Conservation (phyloP, 1,139 yeast genomes). For the Scheffersomyces illinoinensis region DNA sequence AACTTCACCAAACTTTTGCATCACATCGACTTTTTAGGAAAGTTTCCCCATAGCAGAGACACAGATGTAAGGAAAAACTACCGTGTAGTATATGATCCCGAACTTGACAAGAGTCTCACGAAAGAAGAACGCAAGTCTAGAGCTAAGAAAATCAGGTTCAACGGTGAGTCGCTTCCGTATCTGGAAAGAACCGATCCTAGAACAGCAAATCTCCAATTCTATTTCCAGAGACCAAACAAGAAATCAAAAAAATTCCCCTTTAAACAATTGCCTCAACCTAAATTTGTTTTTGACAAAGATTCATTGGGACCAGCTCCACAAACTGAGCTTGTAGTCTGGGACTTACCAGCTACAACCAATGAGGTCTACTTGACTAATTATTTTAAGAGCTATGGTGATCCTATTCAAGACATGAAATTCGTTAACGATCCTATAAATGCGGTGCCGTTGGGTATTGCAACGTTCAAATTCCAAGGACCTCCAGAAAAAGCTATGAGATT, state of each 20-base stretch:
- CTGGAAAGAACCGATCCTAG: conserved; percentile 36
- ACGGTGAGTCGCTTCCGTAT: conserved; percentile 28
- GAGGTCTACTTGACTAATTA: conserved; percentile 52
- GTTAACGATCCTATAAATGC: conserved; percentile 76
- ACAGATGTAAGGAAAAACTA: conserved; percentile 33
- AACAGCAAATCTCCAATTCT: conserved; percentile 25
- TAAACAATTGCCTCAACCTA: conserved; percentile 53
- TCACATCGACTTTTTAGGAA: conserved; percentile 25
- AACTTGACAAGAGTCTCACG: conserved; percentile 25
- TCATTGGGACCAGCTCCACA: conserved; percentile 80
- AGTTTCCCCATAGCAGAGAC: conserved; percentile 12
- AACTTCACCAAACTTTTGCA: conserved; percentile 32
- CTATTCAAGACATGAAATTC: conserved; percentile 53
- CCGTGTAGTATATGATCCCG: conserved; percentile 62
- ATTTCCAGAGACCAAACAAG: conserved; percentile 44
- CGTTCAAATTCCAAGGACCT: conserved; percentile 63
- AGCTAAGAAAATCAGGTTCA: conserved; percentile 37
- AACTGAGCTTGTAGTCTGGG: conserved; percentile 69
- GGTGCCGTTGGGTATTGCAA: conserved; percentile 75
- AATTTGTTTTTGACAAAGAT: conserved; percentile 61
- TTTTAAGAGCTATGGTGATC: conserved; percentile 61
- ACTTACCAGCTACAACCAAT: conserved; percentile 51
- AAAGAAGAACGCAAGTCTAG: conserved; percentile 38
- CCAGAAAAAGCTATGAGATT: conserved; percentile 52
- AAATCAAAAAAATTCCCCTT: conserved; percentile 45